Evolutionary conservation across 495 filamentous ascomycete genomes (phyloP).

Genomic region (Neohortaea acidophila): DNA sequence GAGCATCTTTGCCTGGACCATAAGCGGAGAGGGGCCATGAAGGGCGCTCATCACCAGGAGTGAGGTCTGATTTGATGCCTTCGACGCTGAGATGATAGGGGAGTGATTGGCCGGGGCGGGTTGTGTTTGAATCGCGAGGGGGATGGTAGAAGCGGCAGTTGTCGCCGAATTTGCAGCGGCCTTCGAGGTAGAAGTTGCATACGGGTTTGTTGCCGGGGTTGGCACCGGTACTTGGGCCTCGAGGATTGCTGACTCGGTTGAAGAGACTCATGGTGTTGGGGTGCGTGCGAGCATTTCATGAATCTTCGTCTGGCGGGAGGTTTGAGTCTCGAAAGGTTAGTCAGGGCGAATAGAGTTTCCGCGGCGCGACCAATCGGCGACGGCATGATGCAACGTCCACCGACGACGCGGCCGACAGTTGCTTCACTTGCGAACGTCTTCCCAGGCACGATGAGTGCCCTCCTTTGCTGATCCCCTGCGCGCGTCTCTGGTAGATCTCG

Average conservation of each 20-base stretch:
- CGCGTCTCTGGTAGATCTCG: no score
- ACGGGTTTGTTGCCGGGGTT: slow-evolving; percentile 22
- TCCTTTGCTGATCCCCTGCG: no score
- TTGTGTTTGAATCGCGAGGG: not conserved
- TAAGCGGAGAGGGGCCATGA: slow-evolving; percentile 76
- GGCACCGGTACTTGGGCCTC: not conserved
- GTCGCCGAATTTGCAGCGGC: slow-evolving; percentile 59
- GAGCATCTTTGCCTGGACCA: slow-evolving; percentile 54
- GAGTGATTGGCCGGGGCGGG: not conserved
- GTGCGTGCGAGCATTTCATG: no score
- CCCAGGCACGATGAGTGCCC: no score
- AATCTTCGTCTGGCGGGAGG: no score
- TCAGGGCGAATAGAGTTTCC: no score
- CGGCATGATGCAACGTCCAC: no score
- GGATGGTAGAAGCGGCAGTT: slow-evolving; percentile 40
- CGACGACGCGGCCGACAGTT: no score
- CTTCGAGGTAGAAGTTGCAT: slow-evolving; percentile 59
- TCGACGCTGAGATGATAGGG: slow-evolving; percentile 38
- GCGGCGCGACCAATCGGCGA: no score
- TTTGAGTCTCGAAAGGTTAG: no score
- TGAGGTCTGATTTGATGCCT: slow-evolving; percentile 49
- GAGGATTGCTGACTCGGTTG: not conserved
- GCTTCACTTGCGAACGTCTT: no score
- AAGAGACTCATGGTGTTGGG: slow-evolving; percentile 1
- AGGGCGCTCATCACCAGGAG: slow-evolving; percentile 41